Evolutionary conservation across 2,329 filamentous ascomycete species (phyloP).

Genomic region (Drechslerella coelobrocha): DNA sequence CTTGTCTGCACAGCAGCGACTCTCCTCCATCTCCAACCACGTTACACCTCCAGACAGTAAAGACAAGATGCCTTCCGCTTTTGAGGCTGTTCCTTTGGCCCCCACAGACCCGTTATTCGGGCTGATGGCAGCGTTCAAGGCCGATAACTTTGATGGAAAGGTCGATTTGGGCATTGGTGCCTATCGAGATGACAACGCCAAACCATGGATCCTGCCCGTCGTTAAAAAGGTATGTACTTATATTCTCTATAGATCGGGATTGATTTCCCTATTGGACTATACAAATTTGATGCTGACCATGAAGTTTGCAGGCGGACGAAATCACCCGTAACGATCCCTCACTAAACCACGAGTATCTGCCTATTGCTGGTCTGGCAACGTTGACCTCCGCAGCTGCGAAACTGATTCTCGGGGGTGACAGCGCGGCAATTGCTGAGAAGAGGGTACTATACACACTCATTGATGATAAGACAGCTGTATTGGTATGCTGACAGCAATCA

Average conservation of each 20-base stretch:
- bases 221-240: conserved; percentile 62
- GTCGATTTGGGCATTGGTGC: conserved; percentile 98
- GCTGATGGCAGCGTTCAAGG: conserved; percentile 99
- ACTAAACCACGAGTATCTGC: conserved; percentile 96
- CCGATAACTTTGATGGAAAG: conserved; percentile 89
- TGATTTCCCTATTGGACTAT: neutral
- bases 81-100: conserved; percentile 79
- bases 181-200: conserved; percentile 97
- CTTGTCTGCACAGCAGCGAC: conserved; percentile 31
- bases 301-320: conserved; percentile 73
- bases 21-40: conserved; percentile 38
- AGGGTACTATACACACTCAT: conserved; percentile 34
- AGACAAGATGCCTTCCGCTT: conserved; percentile 51
- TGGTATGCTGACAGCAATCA: neutral
- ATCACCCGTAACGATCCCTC: conserved; percentile 60
- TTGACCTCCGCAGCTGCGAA: conserved; percentile 92
- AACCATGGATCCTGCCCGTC: conserved; percentile 95
- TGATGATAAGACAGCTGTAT: too few relatives aligned
- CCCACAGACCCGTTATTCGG: conserved; percentile 95
- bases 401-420: conserved; percentile 87
- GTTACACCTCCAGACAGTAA: conserved; percentile 9
- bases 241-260: too few relatives aligned
- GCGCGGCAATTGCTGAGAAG: conserved; percentile 72
- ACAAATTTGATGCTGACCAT: conserved; percentile 53
- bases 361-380: conserved; percentile 92